phyloP scores from a whole-genome alignment of 2,329 filamentous ascomycete species.

The Aspergillus texensis region DNA sequence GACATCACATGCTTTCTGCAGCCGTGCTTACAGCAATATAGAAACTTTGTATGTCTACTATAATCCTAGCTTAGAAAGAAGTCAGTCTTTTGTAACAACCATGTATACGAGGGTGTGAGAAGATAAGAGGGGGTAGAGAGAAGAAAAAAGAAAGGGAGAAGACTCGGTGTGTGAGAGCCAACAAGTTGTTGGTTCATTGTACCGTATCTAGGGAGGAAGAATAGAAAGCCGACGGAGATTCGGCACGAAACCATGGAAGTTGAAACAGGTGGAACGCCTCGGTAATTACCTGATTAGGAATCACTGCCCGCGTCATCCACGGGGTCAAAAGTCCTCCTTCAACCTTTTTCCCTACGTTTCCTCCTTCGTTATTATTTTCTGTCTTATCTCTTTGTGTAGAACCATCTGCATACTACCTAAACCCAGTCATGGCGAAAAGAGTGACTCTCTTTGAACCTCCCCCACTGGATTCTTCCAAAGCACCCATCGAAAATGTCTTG shows the following conservation, averaged over 20 bases:
- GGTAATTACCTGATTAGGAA: conserved; percentile 20
- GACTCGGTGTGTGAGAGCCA: background rate
- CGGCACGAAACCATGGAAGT: conserved; percentile 1
- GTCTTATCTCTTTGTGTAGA: background rate
- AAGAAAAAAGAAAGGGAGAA: background rate
- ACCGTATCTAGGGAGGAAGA: background rate
- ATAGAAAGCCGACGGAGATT: background rate
- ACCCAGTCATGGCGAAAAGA: conserved; percentile 34
- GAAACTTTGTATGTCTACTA: background rate
- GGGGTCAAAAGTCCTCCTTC: background rate
- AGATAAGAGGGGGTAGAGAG: background rate
- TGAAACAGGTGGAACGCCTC: conserved; percentile 13
- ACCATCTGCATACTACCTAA: background rate
- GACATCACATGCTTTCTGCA: background rate
- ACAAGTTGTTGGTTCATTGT: background rate
- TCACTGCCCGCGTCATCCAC: background rate
- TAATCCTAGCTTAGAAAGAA: background rate
- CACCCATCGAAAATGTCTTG: conserved; percentile 84
- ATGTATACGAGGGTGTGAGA: background rate
- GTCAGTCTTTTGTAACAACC: background rate
- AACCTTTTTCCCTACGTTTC: background rate
- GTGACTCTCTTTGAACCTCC: conserved; percentile 74
- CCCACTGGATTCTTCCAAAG: conserved; percentile 69
- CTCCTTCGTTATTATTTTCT: background rate
- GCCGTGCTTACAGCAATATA: background rate